These are phyloP conservation scores for Collybiopsis confluens DNA, from an alignment of 768 basidiomycete genomes.

Conservation along the genomic window DNA sequence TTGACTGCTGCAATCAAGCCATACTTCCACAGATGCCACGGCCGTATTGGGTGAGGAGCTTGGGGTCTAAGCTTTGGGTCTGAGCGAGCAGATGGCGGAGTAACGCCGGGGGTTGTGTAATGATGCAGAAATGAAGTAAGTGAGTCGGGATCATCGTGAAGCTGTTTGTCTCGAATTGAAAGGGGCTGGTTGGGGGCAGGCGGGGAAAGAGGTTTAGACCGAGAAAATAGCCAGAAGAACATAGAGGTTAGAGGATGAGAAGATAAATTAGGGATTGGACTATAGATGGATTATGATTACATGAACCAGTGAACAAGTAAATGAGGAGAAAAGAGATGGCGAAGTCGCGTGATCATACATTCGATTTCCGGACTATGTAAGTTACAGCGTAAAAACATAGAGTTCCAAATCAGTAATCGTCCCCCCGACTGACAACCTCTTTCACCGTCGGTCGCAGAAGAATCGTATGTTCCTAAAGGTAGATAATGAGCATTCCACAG, in stretches of 20 bases:
- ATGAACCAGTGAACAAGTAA: too few relatives aligned
- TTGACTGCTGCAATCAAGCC: constrained; percentile 62
- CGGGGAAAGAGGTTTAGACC: not conserved
- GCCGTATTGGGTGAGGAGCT: constrained; percentile 47
- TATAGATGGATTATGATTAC: too few relatives aligned
- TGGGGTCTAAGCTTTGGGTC: constrained; percentile 62
- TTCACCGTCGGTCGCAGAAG: constrained; percentile 80
- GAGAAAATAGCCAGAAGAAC: constrained; percentile 11
- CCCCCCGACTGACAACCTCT: constrained; percentile 80
- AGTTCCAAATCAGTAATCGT: constrained; percentile 55
- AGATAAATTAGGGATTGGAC: not conserved
- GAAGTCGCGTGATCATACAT: too few relatives aligned
- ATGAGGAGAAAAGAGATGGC: too few relatives aligned
- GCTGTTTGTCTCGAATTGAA: not conserved
- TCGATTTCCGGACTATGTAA: too few relatives aligned
- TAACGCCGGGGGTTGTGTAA: constrained; percentile 64
- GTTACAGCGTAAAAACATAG: not conserved
- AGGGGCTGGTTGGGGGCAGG: too few relatives aligned
- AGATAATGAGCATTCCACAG: not conserved
- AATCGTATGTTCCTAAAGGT: constrained; percentile 75
- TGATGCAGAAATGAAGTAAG: constrained; percentile 37
- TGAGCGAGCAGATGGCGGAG: constrained; percentile 72
- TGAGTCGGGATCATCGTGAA: constrained; percentile 13
- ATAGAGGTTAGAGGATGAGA: not conserved
- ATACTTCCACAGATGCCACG: constrained; percentile 74